A percentile compares a stretch with the other conserved stretches of the same genome.
phyloP scores from a whole-genome alignment of 805 yeast genomes.

The Metschnikowia gelsemii region DNA sequence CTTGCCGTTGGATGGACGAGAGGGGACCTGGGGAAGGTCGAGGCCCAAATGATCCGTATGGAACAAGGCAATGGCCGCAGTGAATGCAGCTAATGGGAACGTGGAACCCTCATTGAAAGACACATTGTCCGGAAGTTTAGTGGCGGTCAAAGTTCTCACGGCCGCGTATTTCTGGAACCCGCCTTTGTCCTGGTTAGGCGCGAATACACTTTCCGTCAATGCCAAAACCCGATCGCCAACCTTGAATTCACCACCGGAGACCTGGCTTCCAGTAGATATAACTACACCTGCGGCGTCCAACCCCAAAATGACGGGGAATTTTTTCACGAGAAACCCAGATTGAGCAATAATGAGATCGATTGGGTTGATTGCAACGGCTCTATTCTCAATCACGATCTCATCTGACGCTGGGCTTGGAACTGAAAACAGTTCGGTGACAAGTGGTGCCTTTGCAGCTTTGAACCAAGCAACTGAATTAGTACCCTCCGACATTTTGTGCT shows the following conservation, averaged over 20 bases:
- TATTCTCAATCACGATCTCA: conserved; percentile 12
- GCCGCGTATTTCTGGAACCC: conserved; percentile 14
- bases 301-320: conserved; percentile 13
- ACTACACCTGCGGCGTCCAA: conserved; percentile 14
- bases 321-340: conserved; percentile 10
- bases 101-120: conserved; percentile 13
- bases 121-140: conserved; percentile 7
- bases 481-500: conserved; percentile 1
- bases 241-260: neutral
- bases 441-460: conserved; percentile 2
- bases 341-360: conserved; percentile 9
- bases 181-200: conserved; percentile 15
- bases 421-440: neutral
- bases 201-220: conserved; percentile 12
- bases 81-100: conserved; percentile 10
- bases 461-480: conserved; percentile 8
- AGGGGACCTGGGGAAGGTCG: conserved; percentile 6
- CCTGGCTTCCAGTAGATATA: conserved; percentile 8
- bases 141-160: conserved; percentile 7
- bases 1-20: conserved; percentile 2
- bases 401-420: conserved; percentile 10
- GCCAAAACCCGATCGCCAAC: conserved; percentile 14
- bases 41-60: conserved; percentile 9
- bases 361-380: conserved; percentile 12
- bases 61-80: conserved; percentile 11